These are phyloP conservation scores for Hysterium pulicare DNA, from an alignment of 2,329 filamentous ascomycete genomes.

Conservation along the genomic window DNA sequence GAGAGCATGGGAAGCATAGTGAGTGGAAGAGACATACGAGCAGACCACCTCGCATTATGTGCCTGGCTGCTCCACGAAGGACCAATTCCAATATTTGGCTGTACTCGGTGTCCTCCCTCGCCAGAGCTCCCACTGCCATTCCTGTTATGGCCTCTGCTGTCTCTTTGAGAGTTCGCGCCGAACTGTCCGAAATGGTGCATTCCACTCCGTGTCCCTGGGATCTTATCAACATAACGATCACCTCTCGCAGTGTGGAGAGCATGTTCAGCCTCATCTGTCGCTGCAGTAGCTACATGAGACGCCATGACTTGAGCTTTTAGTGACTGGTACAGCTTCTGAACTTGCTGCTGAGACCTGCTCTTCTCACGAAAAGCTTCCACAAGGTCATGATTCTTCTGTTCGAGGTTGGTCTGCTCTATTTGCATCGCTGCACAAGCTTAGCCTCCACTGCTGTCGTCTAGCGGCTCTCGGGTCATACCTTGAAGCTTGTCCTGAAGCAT, in stretches of 20 bases:
- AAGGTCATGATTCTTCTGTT: constrained; percentile 71
- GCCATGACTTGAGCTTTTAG: constrained; percentile 56
- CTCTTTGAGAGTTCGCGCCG: constrained; percentile 10
- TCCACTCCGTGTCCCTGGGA: constrained; percentile 27
- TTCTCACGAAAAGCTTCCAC: constrained; percentile 66
- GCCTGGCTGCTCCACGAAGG: constrained; percentile 19
- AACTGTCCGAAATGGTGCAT: constrained; percentile 20
- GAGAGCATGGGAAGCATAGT: background rate
- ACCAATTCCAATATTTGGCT: constrained; percentile 13
- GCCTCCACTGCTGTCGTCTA: background rate
- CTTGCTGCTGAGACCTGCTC: constrained; percentile 63
- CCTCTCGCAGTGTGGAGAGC: constrained; percentile 24
- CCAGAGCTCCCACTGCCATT: constrained; percentile 23
- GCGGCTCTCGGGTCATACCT: constrained; percentile 39
- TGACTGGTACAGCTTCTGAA: constrained; percentile 59
- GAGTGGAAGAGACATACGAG: constrained; percentile 17
- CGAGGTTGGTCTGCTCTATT: constrained; percentile 59
- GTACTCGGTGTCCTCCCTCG: constrained; percentile 19
- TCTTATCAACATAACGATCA: constrained; percentile 28
- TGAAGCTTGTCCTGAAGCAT: constrained; percentile 62
- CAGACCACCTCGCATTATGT: constrained; percentile 14
- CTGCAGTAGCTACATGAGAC: constrained; percentile 53
- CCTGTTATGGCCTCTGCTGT: constrained; percentile 16
- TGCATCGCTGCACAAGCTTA: constrained; percentile 50
- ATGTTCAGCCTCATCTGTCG: constrained; percentile 45